Evolutionary conservation across 2,329 filamentous ascomycete species (phyloP).

Genomic region (Neofusicoccum parvum): DNA sequence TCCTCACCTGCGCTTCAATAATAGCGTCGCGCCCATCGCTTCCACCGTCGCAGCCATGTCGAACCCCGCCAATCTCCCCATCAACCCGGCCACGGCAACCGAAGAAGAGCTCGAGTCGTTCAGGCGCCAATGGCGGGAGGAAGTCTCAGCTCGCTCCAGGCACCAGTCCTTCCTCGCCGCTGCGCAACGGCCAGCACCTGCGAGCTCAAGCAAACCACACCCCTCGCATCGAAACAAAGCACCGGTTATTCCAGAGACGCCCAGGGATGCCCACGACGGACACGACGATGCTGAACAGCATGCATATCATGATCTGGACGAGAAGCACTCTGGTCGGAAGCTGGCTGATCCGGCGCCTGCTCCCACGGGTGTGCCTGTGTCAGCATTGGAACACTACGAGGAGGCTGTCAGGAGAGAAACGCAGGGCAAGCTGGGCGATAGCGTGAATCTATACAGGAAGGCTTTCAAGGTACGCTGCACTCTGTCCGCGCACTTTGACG

Average conservation of each 20-base stretch:
- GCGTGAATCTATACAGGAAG: conserved; percentile 81
- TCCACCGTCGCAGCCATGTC: background rate
- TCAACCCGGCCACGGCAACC: conserved; percentile 28
- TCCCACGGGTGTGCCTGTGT: conserved; percentile 58
- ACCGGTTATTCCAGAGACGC: conserved; percentile 14
- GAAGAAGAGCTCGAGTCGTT: conserved; percentile 80
- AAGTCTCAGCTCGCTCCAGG: conserved; percentile 61
- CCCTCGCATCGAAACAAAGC: conserved; percentile 29
- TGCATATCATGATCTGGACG: conserved; percentile 49
- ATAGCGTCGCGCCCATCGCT: background rate
- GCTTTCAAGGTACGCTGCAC: conserved; percentile 73
- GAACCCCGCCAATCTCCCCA: background rate
- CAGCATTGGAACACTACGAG: conserved; percentile 91
- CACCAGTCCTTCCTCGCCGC: conserved; percentile 25
- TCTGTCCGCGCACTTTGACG: background rate
- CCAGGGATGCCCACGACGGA: conserved; percentile 30
- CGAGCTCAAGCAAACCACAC: conserved; percentile 25
- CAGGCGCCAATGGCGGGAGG: conserved; percentile 81
- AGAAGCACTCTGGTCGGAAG: conserved; percentile 47
- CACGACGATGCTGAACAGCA: conserved; percentile 42
- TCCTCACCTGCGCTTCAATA: background rate
- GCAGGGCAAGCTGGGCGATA: conserved; percentile 84
- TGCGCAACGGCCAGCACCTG: background rate
- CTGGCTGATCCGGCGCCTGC: conserved; percentile 44
- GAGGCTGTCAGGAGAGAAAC: conserved; percentile 85